Evolutionary conservation across 2,329 filamentous ascomycete species (phyloP).

Genomic region (Exophiala bonariae): DNA sequence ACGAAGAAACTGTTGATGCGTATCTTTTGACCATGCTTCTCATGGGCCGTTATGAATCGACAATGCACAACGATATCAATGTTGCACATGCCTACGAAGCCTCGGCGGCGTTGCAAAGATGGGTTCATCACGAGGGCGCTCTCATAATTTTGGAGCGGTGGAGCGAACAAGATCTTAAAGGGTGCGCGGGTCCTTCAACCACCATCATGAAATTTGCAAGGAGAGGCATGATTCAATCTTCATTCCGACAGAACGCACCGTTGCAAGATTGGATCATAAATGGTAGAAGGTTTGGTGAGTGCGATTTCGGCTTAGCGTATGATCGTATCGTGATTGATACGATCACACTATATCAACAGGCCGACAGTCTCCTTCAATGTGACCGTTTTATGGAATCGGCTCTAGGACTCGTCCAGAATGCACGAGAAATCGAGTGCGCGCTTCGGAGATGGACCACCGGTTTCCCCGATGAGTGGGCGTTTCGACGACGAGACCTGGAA

Average conservation of each 20-base stretch:
- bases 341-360: constrained; percentile 22
- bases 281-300: constrained; percentile 32
- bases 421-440: constrained; percentile 13
- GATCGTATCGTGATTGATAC: constrained; percentile 30
- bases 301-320: constrained; percentile 31
- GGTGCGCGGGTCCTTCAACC: constrained; percentile 12
- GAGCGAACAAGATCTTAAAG: constrained; percentile 20
- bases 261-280: constrained; percentile 34
- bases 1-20: constrained; percentile 19
- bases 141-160: constrained; percentile 33
- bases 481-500: constrained; percentile 15
- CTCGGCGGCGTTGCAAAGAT: constrained; percentile 27
- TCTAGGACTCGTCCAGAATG: constrained; percentile 9
- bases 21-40: constrained; percentile 27
- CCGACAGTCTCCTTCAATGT: constrained; percentile 4
- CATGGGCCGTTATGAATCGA: constrained; percentile 29
- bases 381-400: not conserved
- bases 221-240: constrained; percentile 30
- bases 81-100: not conserved
- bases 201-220: constrained; percentile 32
- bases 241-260: constrained; percentile 26
- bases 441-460: constrained; percentile 14
- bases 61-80: constrained; percentile 6
- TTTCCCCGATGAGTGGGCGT: constrained; percentile 11
- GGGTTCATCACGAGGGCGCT: constrained; percentile 38